Percentiles rank a stretch among this genome's conserved stretches.
These are phyloP conservation scores for Debaryomyces maramus DNA, from an alignment of 805 yeast species.

Conservation along the genomic window DNA sequence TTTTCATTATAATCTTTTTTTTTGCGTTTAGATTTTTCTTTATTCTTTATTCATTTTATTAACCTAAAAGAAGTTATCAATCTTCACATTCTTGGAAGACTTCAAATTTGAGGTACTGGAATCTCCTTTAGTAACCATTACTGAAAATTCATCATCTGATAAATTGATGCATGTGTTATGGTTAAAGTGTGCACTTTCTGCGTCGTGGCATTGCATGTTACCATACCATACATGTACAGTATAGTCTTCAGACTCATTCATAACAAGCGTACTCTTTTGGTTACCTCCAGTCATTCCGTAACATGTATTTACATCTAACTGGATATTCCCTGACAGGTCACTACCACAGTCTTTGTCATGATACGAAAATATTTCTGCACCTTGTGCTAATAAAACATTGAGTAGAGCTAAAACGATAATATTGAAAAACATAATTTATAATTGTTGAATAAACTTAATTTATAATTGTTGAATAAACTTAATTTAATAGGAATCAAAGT, in stretches of 20 bases:
- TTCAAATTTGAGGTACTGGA: background rate
- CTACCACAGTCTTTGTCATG: background rate
- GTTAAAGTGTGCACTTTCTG: background rate
- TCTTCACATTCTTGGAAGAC: background rate
- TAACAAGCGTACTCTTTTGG: background rate
- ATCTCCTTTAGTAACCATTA: background rate
- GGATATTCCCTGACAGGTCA: background rate
- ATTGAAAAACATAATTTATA: background rate
- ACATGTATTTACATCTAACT: background rate
- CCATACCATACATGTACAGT: background rate
- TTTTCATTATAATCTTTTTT: too few species aligned
- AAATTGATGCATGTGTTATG: background rate
- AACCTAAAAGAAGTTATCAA: background rate
- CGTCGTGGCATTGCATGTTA: background rate
- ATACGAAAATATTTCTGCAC: background rate
- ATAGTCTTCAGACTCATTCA: background rate
- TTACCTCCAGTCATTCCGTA: constrained; percentile 1
- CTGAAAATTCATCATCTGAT: background rate
- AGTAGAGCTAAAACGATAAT: background rate
- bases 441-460: background rate
- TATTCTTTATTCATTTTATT: too few species aligned
- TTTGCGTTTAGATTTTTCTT: too few species aligned
- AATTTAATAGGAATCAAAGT: too few species aligned
- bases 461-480: background rate
- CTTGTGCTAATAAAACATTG: background rate